Percentiles rank a stretch among this genome's conserved stretches.
Evolutionary conservation across 306 rosid genomes (phyloP).

Genomic region (Clitoria ternatea): DNA sequence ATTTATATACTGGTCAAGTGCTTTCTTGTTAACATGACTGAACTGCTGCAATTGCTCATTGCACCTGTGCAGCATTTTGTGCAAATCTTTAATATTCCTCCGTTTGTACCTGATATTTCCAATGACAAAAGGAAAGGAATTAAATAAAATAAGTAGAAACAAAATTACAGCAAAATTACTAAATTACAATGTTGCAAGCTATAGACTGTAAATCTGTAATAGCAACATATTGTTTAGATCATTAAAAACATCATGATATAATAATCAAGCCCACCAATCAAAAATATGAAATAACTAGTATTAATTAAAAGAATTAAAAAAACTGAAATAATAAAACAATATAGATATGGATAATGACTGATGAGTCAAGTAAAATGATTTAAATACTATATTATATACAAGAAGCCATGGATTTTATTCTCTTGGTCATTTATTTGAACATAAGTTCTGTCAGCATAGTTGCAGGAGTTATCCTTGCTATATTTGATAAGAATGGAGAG

Average conservation of each 20-base stretch:
- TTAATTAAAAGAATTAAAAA: background rate
- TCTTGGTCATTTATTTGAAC: background rate
- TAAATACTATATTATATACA: background rate
- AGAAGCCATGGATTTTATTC: background rate
- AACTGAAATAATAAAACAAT: background rate
- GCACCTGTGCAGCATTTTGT: slow-evolving; percentile 86
- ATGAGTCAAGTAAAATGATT: background rate
- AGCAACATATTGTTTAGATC: background rate
- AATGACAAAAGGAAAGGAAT: slow-evolving; percentile 14
- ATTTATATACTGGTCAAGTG: slow-evolving; percentile 92
- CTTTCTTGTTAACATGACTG: slow-evolving; percentile 97
- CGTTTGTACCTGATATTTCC: slow-evolving; percentile 66
- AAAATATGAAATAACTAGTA: background rate
- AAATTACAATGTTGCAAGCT: background rate
- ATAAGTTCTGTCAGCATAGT: background rate
- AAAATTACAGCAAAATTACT: background rate
- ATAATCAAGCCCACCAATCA: background rate
- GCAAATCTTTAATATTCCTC: slow-evolving; percentile 74
- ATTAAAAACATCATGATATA: background rate
- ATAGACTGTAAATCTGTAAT: slow-evolving; percentile 10
- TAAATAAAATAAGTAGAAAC: background rate
- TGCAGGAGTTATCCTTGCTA: slow-evolving; percentile 8
- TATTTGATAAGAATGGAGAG: background rate
- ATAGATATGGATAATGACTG: background rate
- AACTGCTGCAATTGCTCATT: slow-evolving; percentile 84